A percentile compares a stretch with the other conserved stretches of the same genome.
Evolutionary conservation across 2,329 filamentous ascomycete species (phyloP).

Genomic region (Fusarium siculi): DNA sequence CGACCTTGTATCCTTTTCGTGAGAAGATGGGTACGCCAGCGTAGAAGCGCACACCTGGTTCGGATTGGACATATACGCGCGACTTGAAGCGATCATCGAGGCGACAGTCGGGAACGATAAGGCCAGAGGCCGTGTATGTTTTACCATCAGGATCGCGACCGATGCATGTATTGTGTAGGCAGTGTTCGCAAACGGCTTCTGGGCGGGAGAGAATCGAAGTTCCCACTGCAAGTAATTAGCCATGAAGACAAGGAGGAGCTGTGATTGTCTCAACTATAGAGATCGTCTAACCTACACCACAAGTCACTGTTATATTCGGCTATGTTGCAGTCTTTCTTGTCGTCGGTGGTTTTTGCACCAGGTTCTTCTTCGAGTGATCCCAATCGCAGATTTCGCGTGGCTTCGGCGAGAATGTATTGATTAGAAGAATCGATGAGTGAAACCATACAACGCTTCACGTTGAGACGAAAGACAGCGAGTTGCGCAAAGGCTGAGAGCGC

Average conservation of each 20-base stretch:
- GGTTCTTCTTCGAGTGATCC: slow-evolving; percentile 41
- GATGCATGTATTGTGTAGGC: slow-evolving; percentile 38
- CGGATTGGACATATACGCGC: slow-evolving; percentile 47
- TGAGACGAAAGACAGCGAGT: slow-evolving; percentile 59
- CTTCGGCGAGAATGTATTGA: slow-evolving; percentile 64
- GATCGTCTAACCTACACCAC: slow-evolving; percentile 47
- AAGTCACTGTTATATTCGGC: slow-evolving; percentile 42
- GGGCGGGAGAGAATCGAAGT: slow-evolving; percentile 44
- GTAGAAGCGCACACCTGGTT: slow-evolving; percentile 51
- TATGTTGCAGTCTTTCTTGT: background rate
- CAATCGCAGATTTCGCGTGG: slow-evolving; percentile 58
- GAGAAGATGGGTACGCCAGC: slow-evolving; percentile 68
- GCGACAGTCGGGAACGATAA: slow-evolving; percentile 47
- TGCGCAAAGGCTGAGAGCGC: slow-evolving; percentile 61
- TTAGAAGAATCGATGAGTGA: slow-evolving; percentile 58
- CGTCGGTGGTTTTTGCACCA: background rate
- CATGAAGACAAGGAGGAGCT: too few species aligned
- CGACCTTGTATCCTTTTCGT: slow-evolving; percentile 64
- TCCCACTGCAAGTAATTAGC: slow-evolving; percentile 33
- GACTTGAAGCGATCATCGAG: slow-evolving; percentile 48
- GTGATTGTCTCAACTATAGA: background rate
- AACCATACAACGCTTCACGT: slow-evolving; percentile 60
- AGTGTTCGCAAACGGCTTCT: slow-evolving; percentile 50
- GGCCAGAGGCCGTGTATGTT: slow-evolving; percentile 44
- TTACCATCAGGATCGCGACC: slow-evolving; percentile 39